Percentiles rank a stretch among this genome's conserved stretches.
These are phyloP conservation scores for Melaleuca quinquenervia DNA, from an alignment of 345 rosid genomes.

Conservation along the genomic window DNA sequence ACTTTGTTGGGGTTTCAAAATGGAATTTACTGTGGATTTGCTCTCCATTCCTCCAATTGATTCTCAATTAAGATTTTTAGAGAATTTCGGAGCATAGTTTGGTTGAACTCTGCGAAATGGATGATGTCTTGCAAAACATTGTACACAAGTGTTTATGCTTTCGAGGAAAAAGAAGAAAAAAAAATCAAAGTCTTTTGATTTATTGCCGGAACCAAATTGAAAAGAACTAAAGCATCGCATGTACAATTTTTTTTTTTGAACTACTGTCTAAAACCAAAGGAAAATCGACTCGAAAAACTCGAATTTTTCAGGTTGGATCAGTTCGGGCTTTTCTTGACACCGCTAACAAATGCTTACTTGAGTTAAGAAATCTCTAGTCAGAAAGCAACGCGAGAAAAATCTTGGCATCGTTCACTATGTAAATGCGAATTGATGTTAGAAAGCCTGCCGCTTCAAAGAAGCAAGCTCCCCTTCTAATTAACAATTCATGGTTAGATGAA, in stretches of 20 bases:
- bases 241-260: background rate
- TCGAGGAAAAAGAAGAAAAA: background rate
- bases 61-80: background rate
- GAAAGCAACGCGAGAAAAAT: background rate
- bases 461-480: background rate
- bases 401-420: background rate
- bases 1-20: background rate
- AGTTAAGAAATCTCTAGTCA: background rate
- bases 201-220: too few species aligned
- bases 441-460: background rate
- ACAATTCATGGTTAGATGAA: background rate
- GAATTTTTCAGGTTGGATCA: background rate
- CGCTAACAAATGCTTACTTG: background rate
- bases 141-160: background rate
- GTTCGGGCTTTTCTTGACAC: rapidly evolving
- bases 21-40: background rate
- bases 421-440: background rate
- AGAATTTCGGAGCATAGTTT: background rate
- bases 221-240: background rate
- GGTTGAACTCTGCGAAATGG: background rate
- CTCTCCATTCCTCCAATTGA: background rate
- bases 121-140: background rate
- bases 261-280: rapidly evolving
- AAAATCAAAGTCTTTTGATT: background rate
- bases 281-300: rapidly evolving